Conservation (phyloP, 2,329 filamentous ascomycete species). For the Aureobasidium sp. region DNA sequence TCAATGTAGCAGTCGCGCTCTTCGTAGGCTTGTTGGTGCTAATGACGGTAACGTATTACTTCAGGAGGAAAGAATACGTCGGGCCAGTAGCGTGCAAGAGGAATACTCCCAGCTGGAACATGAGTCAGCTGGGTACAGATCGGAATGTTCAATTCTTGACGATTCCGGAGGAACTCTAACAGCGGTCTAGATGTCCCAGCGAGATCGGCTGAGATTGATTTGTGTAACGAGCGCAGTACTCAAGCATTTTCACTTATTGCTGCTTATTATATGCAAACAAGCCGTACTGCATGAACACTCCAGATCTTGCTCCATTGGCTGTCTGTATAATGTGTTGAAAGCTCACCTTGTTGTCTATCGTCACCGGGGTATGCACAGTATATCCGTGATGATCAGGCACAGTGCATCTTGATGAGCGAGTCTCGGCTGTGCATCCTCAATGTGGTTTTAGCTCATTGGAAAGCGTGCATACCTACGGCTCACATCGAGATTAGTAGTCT, state of each 20-base stretch:
- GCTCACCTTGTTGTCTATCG: background rate
- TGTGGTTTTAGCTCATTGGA: too few species aligned
- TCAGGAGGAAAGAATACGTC: background rate
- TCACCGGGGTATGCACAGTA: background rate
- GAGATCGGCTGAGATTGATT: background rate
- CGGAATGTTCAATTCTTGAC: slow-evolving; percentile 2
- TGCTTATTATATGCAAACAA: background rate
- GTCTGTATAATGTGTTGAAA: background rate
- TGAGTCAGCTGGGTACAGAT: background rate
- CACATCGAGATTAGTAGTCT: too few species aligned
- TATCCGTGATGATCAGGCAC: background rate
- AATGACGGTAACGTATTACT: background rate
- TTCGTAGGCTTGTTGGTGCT: background rate
- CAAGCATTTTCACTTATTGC: background rate
- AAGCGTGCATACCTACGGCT: too few species aligned
- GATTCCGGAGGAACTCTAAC: background rate
- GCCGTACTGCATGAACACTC: background rate
- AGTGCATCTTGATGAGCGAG: background rate
- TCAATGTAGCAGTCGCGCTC: background rate
- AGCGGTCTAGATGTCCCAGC: background rate
- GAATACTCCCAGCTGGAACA: background rate
- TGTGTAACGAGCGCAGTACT: too few species aligned
- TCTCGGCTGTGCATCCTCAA: background rate
- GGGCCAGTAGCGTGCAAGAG: background rate
- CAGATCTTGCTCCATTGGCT: background rate